Evolutionary conservation across 2,329 filamentous ascomycete species (phyloP).

Genomic region (Botrytis medusae): DNA sequence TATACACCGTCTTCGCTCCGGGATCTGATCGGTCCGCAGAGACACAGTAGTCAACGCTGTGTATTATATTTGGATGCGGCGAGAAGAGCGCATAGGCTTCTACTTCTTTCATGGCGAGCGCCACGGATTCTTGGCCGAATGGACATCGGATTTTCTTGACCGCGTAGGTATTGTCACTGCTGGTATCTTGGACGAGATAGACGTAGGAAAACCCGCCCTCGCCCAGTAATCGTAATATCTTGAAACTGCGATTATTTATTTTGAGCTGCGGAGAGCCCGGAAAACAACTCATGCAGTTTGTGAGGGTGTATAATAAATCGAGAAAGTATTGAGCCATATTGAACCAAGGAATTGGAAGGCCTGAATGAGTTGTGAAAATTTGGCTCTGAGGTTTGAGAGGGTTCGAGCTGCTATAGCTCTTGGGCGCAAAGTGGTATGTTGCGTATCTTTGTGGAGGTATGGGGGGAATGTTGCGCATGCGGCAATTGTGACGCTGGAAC

Average conservation of each 20-base stretch:
- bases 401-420: slow-evolving; percentile 12
- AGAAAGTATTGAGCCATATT: slow-evolving; percentile 79
- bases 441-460: neutral
- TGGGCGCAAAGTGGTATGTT: slow-evolving; percentile 2
- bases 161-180: slow-evolving; percentile 80
- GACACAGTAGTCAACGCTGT: slow-evolving; percentile 78
- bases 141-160: slow-evolving; percentile 99
- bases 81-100: slow-evolving; percentile 93
- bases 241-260: slow-evolving; percentile 93
- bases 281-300: slow-evolving; percentile 95
- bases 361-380: neutral
- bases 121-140: slow-evolving; percentile 93
- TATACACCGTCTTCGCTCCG: slow-evolving; percentile 89
- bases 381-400: slow-evolving; percentile 1
- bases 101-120: slow-evolving; percentile 93
- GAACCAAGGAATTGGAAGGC: neutral
- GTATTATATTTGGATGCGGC: slow-evolving; percentile 81
- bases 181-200: slow-evolving; percentile 93
- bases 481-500: neutral
- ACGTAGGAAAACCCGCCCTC: slow-evolving; percentile 99
- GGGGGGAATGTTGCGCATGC: neutral
- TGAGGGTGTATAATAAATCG: slow-evolving; percentile 87
- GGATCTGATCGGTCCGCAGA: slow-evolving; percentile 68
- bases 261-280: slow-evolving; percentile 90
- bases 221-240: slow-evolving; percentile 88